These are phyloP conservation scores for Neopestalotiopsis sp. DNA, from an alignment of 2,329 filamentous ascomycete genomes.

Conservation along the genomic window DNA sequence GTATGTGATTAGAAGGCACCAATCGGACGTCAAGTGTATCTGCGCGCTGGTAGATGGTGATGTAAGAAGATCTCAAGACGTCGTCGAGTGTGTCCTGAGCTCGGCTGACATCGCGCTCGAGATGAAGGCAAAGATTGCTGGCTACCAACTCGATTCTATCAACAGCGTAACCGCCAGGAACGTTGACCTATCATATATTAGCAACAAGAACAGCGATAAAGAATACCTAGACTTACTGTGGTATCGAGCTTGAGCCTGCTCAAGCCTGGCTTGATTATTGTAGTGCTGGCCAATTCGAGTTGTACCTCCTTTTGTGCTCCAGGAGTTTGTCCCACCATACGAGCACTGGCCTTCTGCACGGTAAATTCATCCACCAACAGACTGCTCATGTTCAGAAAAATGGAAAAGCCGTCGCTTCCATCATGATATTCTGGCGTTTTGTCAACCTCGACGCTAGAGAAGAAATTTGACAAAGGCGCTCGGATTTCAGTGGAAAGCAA, in stretches of 20 bases:
- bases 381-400: constrained; percentile 73
- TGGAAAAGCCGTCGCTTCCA: constrained; percentile 75
- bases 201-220: constrained; percentile 26
- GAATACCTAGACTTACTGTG: constrained; percentile 41
- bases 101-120: constrained; percentile 65
- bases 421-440: constrained; percentile 73
- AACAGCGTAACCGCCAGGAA: constrained; percentile 77
- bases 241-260: constrained; percentile 52
- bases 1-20: constrained; percentile 70
- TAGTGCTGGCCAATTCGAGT: constrained; percentile 55
- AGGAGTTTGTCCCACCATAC: constrained; percentile 60
- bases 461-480: constrained; percentile 75
- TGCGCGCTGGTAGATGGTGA: constrained; percentile 76
- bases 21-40: constrained; percentile 73
- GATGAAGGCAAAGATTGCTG: constrained; percentile 68
- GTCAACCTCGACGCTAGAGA: constrained; percentile 71
- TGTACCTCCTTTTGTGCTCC: constrained; percentile 71
- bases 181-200: constrained; percentile 60
- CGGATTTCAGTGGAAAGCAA: constrained; percentile 63
- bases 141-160: constrained; percentile 72
- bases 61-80: constrained; percentile 63
- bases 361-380: constrained; percentile 74
- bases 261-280: constrained; percentile 60
- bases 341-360: constrained; percentile 69
- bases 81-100: constrained; percentile 50